phyloP scores from a whole-genome alignment of 768 basidiomycete species.

The Hypholoma fasciculare region DNA sequence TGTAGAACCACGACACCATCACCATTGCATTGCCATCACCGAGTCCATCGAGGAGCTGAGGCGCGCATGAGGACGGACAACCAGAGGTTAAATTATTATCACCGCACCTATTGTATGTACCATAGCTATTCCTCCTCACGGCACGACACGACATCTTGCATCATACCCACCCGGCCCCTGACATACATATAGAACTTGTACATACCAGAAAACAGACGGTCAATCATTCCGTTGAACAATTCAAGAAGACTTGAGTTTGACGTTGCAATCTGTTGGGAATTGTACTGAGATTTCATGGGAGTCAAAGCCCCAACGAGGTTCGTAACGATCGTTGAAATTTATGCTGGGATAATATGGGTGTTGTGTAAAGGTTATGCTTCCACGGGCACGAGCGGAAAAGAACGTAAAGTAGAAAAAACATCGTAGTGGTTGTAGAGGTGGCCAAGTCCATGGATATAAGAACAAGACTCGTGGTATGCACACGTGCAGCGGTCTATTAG shows the following conservation, averaged over 20 bases:
- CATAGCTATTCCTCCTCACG: slow-evolving; percentile 15
- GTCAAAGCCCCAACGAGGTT: neutral
- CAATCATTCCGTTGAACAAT: neutral
- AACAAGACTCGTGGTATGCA: slow-evolving; percentile 5
- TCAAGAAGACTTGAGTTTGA: neutral
- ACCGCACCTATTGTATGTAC: slow-evolving; percentile 19
- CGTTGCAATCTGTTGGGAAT: neutral
- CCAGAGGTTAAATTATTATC: slow-evolving; percentile 15
- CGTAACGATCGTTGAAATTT: neutral
- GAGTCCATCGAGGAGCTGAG: neutral
- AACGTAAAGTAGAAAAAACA: slow-evolving; percentile 12
- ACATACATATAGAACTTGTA: slow-evolving; percentile 1
- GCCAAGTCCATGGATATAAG: slow-evolving; percentile 6
- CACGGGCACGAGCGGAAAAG: slow-evolving; percentile 1
- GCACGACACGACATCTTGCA: slow-evolving; percentile 12
- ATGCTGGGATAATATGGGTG: slow-evolving; percentile 1
- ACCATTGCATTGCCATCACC: slow-evolving; percentile 2
- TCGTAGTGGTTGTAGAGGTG: slow-evolving; percentile 7
- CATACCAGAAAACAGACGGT: slow-evolving; percentile 3
- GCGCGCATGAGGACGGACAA: neutral
- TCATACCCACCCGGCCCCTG: slow-evolving; percentile 2
- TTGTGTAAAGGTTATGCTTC: slow-evolving; percentile 4
- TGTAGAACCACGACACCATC: slow-evolving; percentile 2
- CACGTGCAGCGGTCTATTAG: slow-evolving; percentile 18
- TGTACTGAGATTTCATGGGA: neutral